A percentile compares a stretch with the other conserved stretches of the same genome.
phyloP scores from a whole-genome alignment of 1,284 basidiomycete species.

The Pseudozyma sp. region DNA sequence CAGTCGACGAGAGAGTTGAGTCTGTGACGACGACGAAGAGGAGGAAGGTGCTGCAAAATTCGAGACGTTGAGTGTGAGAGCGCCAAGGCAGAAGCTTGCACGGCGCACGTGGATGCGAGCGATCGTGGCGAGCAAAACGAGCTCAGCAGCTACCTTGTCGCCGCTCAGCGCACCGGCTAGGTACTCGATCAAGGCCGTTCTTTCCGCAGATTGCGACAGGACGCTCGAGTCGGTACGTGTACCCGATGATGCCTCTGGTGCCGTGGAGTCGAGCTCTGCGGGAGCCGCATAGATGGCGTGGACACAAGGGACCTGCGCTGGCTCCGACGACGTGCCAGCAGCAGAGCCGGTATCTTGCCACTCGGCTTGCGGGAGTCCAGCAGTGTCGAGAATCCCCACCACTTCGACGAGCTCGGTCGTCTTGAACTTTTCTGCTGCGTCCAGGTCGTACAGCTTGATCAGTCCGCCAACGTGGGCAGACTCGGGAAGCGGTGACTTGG shows the following conservation, averaged over 20 bases:
- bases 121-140: constrained; percentile 77
- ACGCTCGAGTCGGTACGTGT: constrained; percentile 5
- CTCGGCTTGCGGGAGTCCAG: constrained; percentile 43
- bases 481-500: constrained; percentile 42
- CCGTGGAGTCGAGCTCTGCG: constrained; percentile 26
- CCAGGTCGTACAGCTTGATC: constrained; percentile 59
- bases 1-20: constrained; percentile 72
- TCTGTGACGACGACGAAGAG: constrained; percentile 72
- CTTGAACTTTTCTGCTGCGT: constrained; percentile 57
- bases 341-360: constrained; percentile 46
- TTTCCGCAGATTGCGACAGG: constrained; percentile 15
- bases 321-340: constrained; percentile 9
- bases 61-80: constrained; percentile 74
- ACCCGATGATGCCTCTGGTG: not conserved
- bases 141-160: constrained; percentile 76
- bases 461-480: constrained; percentile 33
- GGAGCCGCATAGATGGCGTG: constrained; percentile 51
- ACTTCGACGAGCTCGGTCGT: constrained; percentile 64
- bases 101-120: constrained; percentile 79
- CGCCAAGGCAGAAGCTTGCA: constrained; percentile 77
- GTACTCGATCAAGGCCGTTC: constrained; percentile 44
- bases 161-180: constrained; percentile 47
- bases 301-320: constrained; percentile 49
- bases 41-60: constrained; percentile 52
- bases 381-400: constrained; percentile 57